phyloP scores from a whole-genome alignment of 108 stramenopile genomes.

The Nitzschia putrida region DNA sequence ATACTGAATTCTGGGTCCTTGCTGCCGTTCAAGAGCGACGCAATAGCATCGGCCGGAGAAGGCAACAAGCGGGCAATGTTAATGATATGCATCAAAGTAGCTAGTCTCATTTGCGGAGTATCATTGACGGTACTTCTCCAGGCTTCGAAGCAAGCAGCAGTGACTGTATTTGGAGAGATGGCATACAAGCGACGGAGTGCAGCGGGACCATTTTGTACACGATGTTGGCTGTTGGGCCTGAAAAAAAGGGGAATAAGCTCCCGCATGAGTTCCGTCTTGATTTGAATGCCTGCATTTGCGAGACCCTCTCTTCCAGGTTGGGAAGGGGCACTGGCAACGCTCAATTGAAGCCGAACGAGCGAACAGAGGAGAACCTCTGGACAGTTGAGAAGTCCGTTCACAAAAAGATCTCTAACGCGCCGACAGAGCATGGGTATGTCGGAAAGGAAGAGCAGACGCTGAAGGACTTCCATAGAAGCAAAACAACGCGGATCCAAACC shows the following conservation, averaged over 20 bases:
- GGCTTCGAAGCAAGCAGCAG: constrained; percentile 84
- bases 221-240: constrained; percentile 67
- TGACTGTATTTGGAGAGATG: constrained; percentile 83
- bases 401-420: constrained; percentile 72
- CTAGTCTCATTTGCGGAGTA: constrained; percentile 53
- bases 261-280: constrained; percentile 89
- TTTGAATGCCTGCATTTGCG: constrained; percentile 73
- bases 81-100: constrained; percentile 81
- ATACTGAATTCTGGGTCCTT: constrained; percentile 85
- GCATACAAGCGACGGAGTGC: constrained; percentile 85
- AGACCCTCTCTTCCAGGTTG: constrained; percentile 36
- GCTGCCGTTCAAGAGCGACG: constrained; percentile 65
- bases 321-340: constrained; percentile 37
- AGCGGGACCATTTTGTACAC: constrained; percentile 74
- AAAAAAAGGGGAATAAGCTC: constrained; percentile 92
- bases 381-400: constrained; percentile 65
- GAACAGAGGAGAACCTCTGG: constrained; percentile 83
- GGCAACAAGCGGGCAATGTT: constrained; percentile 71
- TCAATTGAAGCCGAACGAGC: constrained; percentile 60
- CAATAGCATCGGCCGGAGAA: constrained; percentile 66
- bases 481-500: constrained; percentile 68
- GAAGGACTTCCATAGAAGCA: constrained; percentile 73
- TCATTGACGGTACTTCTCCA: constrained; percentile 78
- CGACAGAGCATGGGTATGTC: constrained; percentile 74
- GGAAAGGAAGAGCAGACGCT: constrained; percentile 71